Evolutionary conservation across 441 rosid species (phyloP).

Genomic region (Euphorbia neoarborescens): DNA sequence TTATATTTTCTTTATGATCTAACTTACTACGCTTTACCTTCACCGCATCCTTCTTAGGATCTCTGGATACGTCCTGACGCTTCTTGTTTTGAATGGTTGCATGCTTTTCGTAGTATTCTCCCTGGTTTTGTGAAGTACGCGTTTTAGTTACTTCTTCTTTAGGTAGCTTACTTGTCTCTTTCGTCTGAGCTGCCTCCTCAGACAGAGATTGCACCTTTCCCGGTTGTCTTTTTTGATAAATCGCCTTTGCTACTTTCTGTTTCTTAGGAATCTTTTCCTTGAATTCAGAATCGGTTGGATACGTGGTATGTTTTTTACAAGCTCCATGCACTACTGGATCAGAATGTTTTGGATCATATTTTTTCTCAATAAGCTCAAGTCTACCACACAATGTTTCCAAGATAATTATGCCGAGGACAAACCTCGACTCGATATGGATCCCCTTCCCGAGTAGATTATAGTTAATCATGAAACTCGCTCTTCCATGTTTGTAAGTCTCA

Average conservation of each 20-base stretch:
- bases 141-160: slow-evolving; percentile 15
- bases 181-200: slow-evolving; percentile 12
- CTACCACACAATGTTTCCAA: slow-evolving; percentile 49
- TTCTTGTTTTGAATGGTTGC: slow-evolving; percentile 5
- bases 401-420: slow-evolving; percentile 70
- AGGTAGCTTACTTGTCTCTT: slow-evolving; percentile 1
- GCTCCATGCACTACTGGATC: slow-evolving; percentile 13
- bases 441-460: slow-evolving; percentile 50
- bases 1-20: neutral
- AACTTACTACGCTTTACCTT: neutral
- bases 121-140: neutral
- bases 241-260: slow-evolving; percentile 24
- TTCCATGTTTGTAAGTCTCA: slow-evolving; percentile 30
- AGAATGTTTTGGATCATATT: slow-evolving; percentile 15
- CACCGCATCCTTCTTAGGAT: slow-evolving; percentile 8
- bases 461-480: slow-evolving; percentile 31
- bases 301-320: slow-evolving; percentile 14
- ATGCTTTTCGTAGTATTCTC: neutral
- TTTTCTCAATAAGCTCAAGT: slow-evolving; percentile 17
- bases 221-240: no score
- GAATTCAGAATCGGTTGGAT: slow-evolving; percentile 18
- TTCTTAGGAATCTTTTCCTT: slow-evolving; percentile 25
- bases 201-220: slow-evolving; percentile 11
- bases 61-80: slow-evolving; percentile 10
- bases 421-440: slow-evolving; percentile 45